Base-by-base conservation (phyloP, 2,329 filamentous ascomycete species). In the Xenosphaeropsis pyriputrescens region DNA sequence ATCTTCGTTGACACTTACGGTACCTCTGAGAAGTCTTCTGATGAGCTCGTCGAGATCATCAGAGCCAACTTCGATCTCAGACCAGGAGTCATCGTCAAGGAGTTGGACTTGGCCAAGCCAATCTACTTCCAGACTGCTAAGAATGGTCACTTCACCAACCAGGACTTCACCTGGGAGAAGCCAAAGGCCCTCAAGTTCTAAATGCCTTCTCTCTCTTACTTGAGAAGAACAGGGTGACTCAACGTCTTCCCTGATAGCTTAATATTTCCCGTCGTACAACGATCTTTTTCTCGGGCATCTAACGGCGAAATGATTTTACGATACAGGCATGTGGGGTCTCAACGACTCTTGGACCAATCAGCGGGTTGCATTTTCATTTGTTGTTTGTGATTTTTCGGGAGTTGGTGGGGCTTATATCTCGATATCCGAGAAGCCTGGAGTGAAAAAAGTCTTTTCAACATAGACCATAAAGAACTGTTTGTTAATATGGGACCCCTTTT, bases 141-240 rank as follows among this genome's bases (percentile, higher is more conserved):
- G 84, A 96, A 96, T 70, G 91, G 91, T 55, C 91, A 98, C 77
- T 98, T 98, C 68, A 93, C 86, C 66, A 91, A 95, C 83, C 91
- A 94, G 76, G 70, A 64, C 64, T 98, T 98, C 76, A 77, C 70
- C 66, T 98, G 91, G 91, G 91, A 98, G 79, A 76, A 96, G 77
- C 89, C 91, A 58, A 95, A 94, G 84, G 55, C 71, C 51, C 84
- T 98, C 58, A 88, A 83, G 67, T 81, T 85, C 66, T 96, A 94
- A 75, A 61, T 54, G 49, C 45, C 19, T 39, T 37, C 22, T 26
- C 22, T 26, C 22, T 26, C 22, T 26, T 37, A 34, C 26, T 34
- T 37, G 39, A 41, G 29, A 18, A 18, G 38, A 37, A 11, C 45
- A 46, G 43, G 26, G 31, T 41, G 51, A 56, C 50, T 55, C 52